Evolutionary conservation across 2,329 filamentous ascomycete genomes (phyloP), one percentile per base, ranked within the genome.

Genomic region (Xylaria sp.): DNA sequence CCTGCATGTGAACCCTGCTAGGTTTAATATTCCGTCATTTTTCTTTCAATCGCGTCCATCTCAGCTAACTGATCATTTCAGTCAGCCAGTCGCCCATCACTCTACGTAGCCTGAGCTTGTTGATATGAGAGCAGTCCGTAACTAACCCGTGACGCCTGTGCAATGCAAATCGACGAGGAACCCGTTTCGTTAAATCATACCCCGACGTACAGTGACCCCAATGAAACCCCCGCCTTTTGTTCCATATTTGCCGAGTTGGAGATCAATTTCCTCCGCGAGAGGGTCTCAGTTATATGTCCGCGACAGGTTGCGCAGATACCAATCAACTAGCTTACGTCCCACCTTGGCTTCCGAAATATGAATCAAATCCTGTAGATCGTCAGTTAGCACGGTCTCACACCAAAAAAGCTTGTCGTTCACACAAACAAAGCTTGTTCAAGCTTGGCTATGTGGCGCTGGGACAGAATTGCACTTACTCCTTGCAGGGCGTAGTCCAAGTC

Each of bases 291-390:
- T 97, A 86, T 99, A 99, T 68, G 94, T 97, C 81, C 96, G 91
- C 70, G 94, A 93, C 79, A 99, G 86, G 86, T 99, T 99, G 80
- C 96, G 91, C 80, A 99, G 89, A 83, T 99, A 99, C 96, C 96
- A 99, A 84, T 99, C 96, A 74, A 99, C 95, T 78, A 99, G 86
- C 85, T 96, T 97, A 78, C 96, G 90, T 79, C 96, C 96, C 69
- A 98, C 94, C 91, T 99, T 99, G 75, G 95, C 95, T 85, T 99
- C 96, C 68, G 95, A 98, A 76, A 99, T 96, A 84, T 99, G 96
- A 81, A 99, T 99, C 78, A 99, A 85, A 80, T 99, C 95, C 92
- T 94, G 76, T 61, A 62, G 28, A 20, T 63, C 55, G 41, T 59
- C 55, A 43, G 73, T 80, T 72, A 80, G 77, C 63, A 74, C 25